Evolutionary conservation across 805 yeast genomes (phyloP), one percentile per base, ranked within the genome.

Genomic region (Pichia kluyveri): DNA sequence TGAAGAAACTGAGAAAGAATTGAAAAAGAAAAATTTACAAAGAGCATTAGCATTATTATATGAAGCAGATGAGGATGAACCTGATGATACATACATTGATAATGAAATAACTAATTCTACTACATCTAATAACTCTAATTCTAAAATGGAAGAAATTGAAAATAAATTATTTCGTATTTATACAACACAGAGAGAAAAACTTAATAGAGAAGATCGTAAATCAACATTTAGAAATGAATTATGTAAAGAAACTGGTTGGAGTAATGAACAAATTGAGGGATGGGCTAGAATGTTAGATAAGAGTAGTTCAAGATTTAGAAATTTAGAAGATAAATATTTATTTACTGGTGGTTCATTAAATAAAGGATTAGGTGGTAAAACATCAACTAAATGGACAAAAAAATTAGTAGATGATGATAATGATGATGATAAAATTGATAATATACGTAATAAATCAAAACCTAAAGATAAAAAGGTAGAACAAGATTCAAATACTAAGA

Each of bases 261-360:
- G 89, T 0, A 90, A 89, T 63, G 96, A 88, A 59, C 96, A 87
- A 61, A 79, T 91, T 43, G 96, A 90, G 70, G 96, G 96, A 0
- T 91, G 97, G 97, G 83, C 83, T 1, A 68, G 84, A 48, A 83
- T 85, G 83, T 60, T 89, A 18, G 72, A 77, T 45, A 77, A 76
- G 56, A 76, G 80, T 40, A 88, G 93, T 0, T 70, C 71, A 41
- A 70, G 85, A 48, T 82, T 76, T 53, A 75, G 76, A 55, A 50
- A 78, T 3, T 60, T 86, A 48, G 95, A 86, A 56, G 83, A 81
- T 45, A 75, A 75, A 52, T 80, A 69, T 55, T 68, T 79, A 50
- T 59, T 55, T n/a, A 67, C 61, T 52, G 79, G 79, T 32, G 60
- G 59, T 1, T 53, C 61, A 3, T 46, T 60, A 38, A 65, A 65